Percentiles rank a stretch among this genome's conserved stretches.
phyloP scores from a whole-genome alignment of 768 basidiomycete genomes.

The Rhizopogon sp. region DNA sequence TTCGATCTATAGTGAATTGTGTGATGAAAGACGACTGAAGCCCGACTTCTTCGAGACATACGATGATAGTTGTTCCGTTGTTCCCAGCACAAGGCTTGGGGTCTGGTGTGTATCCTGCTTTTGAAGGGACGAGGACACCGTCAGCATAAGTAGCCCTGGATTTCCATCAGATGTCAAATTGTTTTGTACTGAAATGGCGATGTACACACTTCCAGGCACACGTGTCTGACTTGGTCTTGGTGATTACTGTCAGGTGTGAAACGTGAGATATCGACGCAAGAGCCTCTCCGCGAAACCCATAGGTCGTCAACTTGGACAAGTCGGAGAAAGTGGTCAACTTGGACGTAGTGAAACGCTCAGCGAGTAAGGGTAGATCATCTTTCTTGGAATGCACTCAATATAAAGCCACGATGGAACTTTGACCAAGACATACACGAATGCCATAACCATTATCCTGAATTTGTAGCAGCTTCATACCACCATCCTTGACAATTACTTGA shows the following conservation, averaged over 20 bases:
- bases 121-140: conserved; percentile 64
- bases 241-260: conserved; percentile 82
- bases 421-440: conserved; percentile 61
- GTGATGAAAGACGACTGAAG: not conserved
- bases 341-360: conserved; percentile 93
- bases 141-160: conserved; percentile 78
- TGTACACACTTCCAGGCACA: conserved; percentile 89
- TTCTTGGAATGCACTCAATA: conserved; percentile 43
- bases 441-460: conserved; percentile 97
- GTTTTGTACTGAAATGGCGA: not conserved
- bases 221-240: conserved; percentile 75
- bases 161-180: not conserved
- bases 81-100: conserved; percentile 92
- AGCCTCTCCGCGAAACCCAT: conserved; percentile 97
- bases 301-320: conserved; percentile 76
- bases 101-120: conserved; percentile 65
- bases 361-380: conserved; percentile 83
- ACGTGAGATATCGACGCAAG: conserved; percentile 95
- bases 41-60: conserved; percentile 29
- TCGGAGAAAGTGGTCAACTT: conserved; percentile 88
- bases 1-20: conserved; percentile 62
- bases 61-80: conserved; percentile 87
- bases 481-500: conserved; percentile 87
- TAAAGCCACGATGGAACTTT: not conserved
- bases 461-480: conserved; percentile 90